Evolutionary conservation across 2,329 filamentous ascomycete genomes (phyloP).

Genomic region (Diplocarpon mali): DNA sequence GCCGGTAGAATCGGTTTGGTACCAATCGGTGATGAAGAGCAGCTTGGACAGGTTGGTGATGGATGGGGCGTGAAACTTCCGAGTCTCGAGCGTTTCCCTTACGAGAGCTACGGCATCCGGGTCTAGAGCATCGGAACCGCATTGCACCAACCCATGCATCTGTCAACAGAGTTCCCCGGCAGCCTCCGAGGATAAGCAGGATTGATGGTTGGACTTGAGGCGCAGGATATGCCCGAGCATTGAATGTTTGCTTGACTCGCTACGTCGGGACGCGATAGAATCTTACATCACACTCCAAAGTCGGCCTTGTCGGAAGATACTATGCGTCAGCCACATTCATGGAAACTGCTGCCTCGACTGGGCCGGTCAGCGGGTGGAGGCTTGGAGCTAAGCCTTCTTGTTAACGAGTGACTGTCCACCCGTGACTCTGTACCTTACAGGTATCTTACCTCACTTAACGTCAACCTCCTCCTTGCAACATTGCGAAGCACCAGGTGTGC

Average conservation of each 20-base stretch:
- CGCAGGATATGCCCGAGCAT: no score
- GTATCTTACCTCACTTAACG: no score
- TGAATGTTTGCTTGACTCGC: no score
- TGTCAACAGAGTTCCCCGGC: no score
- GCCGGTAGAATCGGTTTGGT: constrained; percentile 42
- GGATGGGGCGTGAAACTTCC: constrained; percentile 30
- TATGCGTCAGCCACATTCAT: not conserved
- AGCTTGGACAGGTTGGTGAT: constrained; percentile 31
- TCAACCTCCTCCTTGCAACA: not conserved
- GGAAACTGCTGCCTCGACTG: not conserved
- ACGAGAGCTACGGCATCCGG: constrained; percentile 26
- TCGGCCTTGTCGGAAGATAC: not conserved
- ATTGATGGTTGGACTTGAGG: no score
- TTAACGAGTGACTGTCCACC: not conserved
- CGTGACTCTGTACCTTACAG: no score
- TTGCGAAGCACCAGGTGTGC: no score
- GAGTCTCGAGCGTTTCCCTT: constrained; percentile 30
- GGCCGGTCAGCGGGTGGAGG: not conserved
- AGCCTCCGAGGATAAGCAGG: no score
- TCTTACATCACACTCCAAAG: no score
- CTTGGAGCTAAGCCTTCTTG: not conserved
- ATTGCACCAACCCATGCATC: no score
- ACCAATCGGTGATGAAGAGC: constrained; percentile 37
- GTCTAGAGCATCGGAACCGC: not conserved
- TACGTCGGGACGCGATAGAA: no score